phyloP scores from a whole-genome alignment of 805 yeast species.

The Nakazawaea ernobii region DNA sequence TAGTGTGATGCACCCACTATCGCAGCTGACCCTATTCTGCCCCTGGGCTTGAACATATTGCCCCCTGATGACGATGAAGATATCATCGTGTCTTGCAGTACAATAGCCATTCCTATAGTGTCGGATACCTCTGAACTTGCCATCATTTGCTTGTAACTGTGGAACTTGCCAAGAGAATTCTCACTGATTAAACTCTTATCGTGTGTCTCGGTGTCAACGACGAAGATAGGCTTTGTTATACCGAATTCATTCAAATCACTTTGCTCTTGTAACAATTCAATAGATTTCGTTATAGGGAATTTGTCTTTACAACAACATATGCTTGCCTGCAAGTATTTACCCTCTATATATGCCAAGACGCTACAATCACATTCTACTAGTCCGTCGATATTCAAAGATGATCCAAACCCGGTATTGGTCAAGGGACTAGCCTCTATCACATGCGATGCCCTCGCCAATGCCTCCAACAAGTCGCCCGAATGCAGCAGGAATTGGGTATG shows the following conservation, averaged over 20 bases:
- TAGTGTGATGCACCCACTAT: slow-evolving; percentile 40
- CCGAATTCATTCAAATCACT: slow-evolving; percentile 19
- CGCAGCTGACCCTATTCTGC: slow-evolving; percentile 52
- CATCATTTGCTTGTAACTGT: neutral
- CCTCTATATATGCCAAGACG: slow-evolving; percentile 18
- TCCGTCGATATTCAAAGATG: slow-evolving; percentile 35
- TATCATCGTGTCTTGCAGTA: slow-evolving; percentile 13
- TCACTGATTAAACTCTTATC: neutral
- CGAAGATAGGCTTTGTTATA: slow-evolving; percentile 29
- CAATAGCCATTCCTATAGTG: slow-evolving; percentile 38
- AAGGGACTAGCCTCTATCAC: slow-evolving; percentile 28
- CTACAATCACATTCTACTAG: slow-evolving; percentile 41
- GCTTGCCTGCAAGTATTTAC: slow-evolving; percentile 13
- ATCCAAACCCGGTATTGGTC: slow-evolving; percentile 48
- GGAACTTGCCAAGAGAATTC: neutral
- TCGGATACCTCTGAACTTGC: slow-evolving; percentile 24
- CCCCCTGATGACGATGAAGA: slow-evolving; percentile 49
- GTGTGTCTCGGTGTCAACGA: slow-evolving; percentile 15
- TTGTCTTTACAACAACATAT: slow-evolving; percentile 15
- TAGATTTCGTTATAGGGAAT: slow-evolving; percentile 28
- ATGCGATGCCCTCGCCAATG: slow-evolving; percentile 1
- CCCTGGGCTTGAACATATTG: slow-evolving; percentile 40
- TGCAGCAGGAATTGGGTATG: neutral
- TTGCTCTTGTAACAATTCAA: slow-evolving; percentile 21
- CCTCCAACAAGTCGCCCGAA: slow-evolving; percentile 6